Base-by-base conservation (phyloP, 257 asterid species). In the Echium plantagineum region DNA sequence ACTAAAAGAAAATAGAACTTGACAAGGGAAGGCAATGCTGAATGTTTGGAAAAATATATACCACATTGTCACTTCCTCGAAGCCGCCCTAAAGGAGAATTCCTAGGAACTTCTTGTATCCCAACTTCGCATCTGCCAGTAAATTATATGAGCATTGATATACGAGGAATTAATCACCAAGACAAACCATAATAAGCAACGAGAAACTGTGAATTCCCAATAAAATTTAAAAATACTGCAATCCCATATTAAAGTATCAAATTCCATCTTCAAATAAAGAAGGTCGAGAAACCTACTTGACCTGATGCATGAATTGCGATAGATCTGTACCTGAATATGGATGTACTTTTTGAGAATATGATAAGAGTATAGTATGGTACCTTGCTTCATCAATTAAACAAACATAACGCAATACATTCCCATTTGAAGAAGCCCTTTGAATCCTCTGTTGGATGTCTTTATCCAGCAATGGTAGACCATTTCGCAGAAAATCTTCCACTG, bases 61-160 rank as follows among this genome's bases (percentile, higher is more conserved):
- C 98, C 93, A 85, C 78, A 66, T 91, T 91, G 72, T 91, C 98
- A 73, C 98, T 91, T 63, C 98, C 96, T 71, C 72, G 69, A 67
- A 85, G 76, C 80, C 95, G 75, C 66, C 98, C 96, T 63, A 91
- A 78, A 52, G 98, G 70, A 21, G 96, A 83, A 73, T 91, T 86
- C 67, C 77, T 88, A 21, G 93, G 76, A 65, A 88, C 84, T 84
- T 91, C 96, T 74, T 79, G 95, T 70, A 84, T 69, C 69, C 98
- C 96, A 71, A 91, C 95, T 76, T 77, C 88, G 74, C 90, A 85
- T 75, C 98, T 90, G 67, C 58, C 66, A 63, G 66, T 3, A 10
- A 10, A 0, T 42, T 42, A 42, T 1, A 42, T 5, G 17, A 12
- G 5, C 49, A 42, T 42, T 42, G 48, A 42, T 5, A 42, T 10